phyloP scores from a whole-genome alignment of 2,329 filamentous ascomycete species.

The Xylaria polymorpha region DNA sequence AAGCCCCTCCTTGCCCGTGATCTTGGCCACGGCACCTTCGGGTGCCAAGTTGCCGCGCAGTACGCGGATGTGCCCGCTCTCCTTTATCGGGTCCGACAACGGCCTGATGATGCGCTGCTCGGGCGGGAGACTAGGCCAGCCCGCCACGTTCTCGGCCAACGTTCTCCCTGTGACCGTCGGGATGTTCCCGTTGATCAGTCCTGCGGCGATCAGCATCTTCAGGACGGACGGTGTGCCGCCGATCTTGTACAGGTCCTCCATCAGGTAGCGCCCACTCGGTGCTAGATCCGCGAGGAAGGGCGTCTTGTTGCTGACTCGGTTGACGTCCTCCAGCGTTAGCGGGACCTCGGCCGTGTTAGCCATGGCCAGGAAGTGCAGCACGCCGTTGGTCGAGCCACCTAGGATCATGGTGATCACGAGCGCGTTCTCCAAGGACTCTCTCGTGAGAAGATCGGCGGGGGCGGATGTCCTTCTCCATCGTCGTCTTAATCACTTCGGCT shows the following conservation, averaged over 20 bases:
- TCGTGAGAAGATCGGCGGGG: constrained; percentile 82
- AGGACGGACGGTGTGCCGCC: constrained; percentile 80
- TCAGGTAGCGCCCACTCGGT: constrained; percentile 84
- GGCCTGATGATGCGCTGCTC: constrained; percentile 85
- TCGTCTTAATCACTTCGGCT: constrained; percentile 79
- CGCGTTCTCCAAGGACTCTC: constrained; percentile 86
- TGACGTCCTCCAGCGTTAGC: constrained; percentile 83
- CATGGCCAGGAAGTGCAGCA: constrained; percentile 91
- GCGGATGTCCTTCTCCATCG: constrained; percentile 85
- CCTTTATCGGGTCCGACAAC: constrained; percentile 78
- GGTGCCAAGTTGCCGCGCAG: constrained; percentile 89
- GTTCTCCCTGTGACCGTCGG: constrained; percentile 81
- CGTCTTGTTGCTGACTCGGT: constrained; percentile 82
- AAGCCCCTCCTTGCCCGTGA: constrained; percentile 93
- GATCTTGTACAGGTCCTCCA: constrained; percentile 81
- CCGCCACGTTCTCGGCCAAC: constrained; percentile 76
- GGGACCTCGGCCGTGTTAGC: constrained; percentile 83
- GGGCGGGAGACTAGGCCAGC: constrained; percentile 69
- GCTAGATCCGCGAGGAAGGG: constrained; percentile 89
- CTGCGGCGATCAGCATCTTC: constrained; percentile 77
- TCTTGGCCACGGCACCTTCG: constrained; percentile 91
- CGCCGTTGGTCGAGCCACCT: constrained; percentile 90
- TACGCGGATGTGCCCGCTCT: constrained; percentile 88
- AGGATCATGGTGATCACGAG: constrained; percentile 90
- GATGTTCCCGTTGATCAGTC: constrained; percentile 75